Percentiles rank a stretch among this genome's conserved stretches.
Conservation (phyloP, 2,329 filamentous ascomycete species). For the Cladophialophora psammophila region DNA sequence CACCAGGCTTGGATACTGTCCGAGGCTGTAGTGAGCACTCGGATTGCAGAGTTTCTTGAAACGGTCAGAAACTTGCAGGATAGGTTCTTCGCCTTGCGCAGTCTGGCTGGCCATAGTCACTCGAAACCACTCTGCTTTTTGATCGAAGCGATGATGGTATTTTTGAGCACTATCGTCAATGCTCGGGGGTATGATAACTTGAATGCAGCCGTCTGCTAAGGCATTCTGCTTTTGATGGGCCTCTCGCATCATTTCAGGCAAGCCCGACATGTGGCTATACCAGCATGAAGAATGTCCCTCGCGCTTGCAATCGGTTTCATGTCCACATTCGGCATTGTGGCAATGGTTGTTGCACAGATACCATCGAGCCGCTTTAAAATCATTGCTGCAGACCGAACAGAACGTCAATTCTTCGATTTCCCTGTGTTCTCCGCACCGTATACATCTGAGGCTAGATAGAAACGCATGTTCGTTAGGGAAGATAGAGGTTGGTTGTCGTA, state of each 20-base stretch:
- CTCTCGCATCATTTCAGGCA: conserved; percentile 1
- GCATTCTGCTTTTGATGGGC: conserved; percentile 10
- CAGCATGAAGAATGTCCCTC: conserved; percentile 14
- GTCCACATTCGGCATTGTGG: conserved; percentile 5
- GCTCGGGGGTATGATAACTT: conserved; percentile 6
- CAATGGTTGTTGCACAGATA: conserved; percentile 12
- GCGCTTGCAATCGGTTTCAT: neutral
- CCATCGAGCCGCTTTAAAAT: neutral
- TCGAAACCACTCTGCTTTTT: conserved; percentile 14
- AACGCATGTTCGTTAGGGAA: neutral
- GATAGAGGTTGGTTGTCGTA: neutral
- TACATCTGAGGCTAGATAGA: conserved; percentile 5
- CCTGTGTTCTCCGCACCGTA: conserved; percentile 4
- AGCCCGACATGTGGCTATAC: conserved; percentile 5
- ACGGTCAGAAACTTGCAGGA: conserved; percentile 10
- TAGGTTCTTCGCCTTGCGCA: conserved; percentile 10
- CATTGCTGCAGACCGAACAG: conserved; percentile 4
- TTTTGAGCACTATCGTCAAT: conserved; percentile 9
- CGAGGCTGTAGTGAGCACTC: conserved; percentile 9
- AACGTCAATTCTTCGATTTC: conserved; percentile 12
- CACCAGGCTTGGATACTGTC: conserved; percentile 14
- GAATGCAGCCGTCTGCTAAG: conserved; percentile 13
- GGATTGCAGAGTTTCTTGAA: conserved; percentile 19
- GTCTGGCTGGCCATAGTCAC: conserved; percentile 12
- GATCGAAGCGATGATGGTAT: conserved; percentile 8